phyloP scores from a whole-genome alignment of 352 stramenopile species.

The Phytopythium chamaehyphon region DNA sequence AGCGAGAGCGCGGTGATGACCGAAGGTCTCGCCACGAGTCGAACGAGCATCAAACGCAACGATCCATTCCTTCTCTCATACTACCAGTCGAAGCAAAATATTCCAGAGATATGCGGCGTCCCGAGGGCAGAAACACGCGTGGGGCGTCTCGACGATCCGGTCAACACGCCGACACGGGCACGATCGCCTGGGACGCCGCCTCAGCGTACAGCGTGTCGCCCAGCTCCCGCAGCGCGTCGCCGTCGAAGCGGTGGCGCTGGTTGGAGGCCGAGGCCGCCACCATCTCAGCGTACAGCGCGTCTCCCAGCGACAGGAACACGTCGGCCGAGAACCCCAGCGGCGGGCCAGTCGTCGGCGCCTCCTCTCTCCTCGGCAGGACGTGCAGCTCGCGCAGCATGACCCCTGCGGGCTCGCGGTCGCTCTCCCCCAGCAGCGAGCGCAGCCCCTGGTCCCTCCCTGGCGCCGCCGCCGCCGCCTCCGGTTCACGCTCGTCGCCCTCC shows the following conservation, averaged over 20 bases:
- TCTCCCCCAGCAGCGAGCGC: constrained; percentile 39
- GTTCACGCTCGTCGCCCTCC: constrained; percentile 16
- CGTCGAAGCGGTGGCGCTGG: constrained; percentile 40
- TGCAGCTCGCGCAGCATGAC: constrained; percentile 53
- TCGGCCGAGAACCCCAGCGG: constrained; percentile 66
- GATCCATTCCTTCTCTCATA: background rate
- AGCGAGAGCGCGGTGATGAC: too few species aligned
- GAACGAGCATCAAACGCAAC: background rate
- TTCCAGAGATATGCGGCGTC: background rate
- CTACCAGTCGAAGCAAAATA: background rate
- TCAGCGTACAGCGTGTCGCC: constrained; percentile 55
- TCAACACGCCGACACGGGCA: constrained; percentile 41
- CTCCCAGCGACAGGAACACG: constrained; percentile 67
- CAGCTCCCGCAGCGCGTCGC: constrained; percentile 43
- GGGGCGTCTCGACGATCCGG: background rate
- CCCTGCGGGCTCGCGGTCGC: constrained; percentile 19
- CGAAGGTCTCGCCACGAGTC: background rate
- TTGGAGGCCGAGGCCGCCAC: constrained; percentile 15
- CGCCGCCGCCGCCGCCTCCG: constrained; percentile 1
- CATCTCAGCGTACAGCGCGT: constrained; percentile 72
- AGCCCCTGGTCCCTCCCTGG: constrained; percentile 36
- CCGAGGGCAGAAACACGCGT: background rate
- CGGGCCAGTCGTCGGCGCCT: constrained; percentile 10
- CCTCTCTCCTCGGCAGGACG: constrained; percentile 22
- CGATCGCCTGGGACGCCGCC: constrained; percentile 11